Conservation (phyloP, 129 eudicot species). For the Glebionis coronaria region DNA sequence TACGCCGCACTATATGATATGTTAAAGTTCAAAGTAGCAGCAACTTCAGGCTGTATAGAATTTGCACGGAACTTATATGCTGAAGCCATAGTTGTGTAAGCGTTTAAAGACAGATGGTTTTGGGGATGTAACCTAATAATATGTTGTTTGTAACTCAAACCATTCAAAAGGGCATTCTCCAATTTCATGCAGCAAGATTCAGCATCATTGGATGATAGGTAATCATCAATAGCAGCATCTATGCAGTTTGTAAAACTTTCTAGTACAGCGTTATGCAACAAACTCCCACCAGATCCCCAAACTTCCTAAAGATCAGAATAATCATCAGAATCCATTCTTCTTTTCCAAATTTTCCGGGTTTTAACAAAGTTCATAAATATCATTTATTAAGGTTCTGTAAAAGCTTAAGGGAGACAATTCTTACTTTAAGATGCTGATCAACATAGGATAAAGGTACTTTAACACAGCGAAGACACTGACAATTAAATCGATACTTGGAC, state of each 20-base stretch:
- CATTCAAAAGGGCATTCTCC: constrained; percentile 40
- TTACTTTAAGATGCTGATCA: constrained; percentile 57
- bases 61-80: constrained; percentile 48
- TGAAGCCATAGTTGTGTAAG: constrained; percentile 64
- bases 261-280: constrained; percentile 8
- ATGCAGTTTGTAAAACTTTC: constrained; percentile 35
- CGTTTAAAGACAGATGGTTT: constrained; percentile 51
- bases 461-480: constrained; percentile 59
- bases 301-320: constrained; percentile 30
- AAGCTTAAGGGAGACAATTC: neutral
- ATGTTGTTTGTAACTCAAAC: constrained; percentile 12
- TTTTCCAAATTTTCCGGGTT: neutral
- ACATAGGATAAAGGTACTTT: constrained; percentile 49
- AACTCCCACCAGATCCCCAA: constrained; percentile 4
- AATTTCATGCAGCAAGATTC: constrained; percentile 63
- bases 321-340: neutral
- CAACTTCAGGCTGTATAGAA: constrained; percentile 18
- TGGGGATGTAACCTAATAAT: constrained; percentile 43
- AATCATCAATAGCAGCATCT: constrained; percentile 48
- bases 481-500: constrained; percentile 53
- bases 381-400: neutral
- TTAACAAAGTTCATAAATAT: too few relatives aligned
- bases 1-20: constrained; percentile 59
- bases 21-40: constrained; percentile 1
- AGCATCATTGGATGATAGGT: constrained; percentile 37